Evolutionary conservation across 192 early-diverging fungal genomes (phyloP), one percentile per base, ranked within the genome.

Genomic region (Phlyctochytrium bullatum): DNA sequence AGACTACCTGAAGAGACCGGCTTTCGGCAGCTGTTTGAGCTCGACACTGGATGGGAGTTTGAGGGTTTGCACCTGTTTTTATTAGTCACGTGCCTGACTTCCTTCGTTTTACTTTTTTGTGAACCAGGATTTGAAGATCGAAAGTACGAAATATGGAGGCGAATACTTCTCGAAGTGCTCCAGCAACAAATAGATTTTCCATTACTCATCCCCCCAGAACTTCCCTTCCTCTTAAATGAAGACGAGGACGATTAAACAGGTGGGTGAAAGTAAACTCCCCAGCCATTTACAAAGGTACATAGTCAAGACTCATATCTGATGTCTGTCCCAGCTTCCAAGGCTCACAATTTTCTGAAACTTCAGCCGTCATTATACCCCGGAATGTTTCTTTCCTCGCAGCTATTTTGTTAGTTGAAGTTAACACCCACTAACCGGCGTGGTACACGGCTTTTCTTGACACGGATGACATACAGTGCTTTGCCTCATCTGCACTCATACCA

Each of bases 401-500:
- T 86, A 59, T 66, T 30, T 36, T 34, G 14, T 1, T 29, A n/a
- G 2, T n/a, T 29, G 28, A 20, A 29, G 4, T 2, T 61, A 27
- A 34, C 10, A 47, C 6, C 40, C 40, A 47, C 20, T n/a, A n/a
- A 76, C 74, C 80, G 47, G 88, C 78, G 68, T 84, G 87, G 36
- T 78, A 68, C 3, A 83, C 56, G 17, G 86, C 84, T 30, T 76
- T 67, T 30, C 88, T 76, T 32, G 79, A 84, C 56, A 79, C 83
- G n/a, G 77, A 74, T 29, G 74, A 71, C n/a, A 89, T 50, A 52
- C 76, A 77, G 25, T 81, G 77, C 66, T 84, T 83, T 0, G 87
- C 79, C 17, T 60, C 69, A 0, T 80, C 82, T 34, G 80, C 83
- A 65, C 78, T 85, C 34, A 89, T 62, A 34, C 87, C 85, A 59